Evolutionary conservation across 2,329 filamentous ascomycete genomes (phyloP), one percentile per base, ranked within the genome.

Genomic region (Diaporthe citrichinensis): DNA sequence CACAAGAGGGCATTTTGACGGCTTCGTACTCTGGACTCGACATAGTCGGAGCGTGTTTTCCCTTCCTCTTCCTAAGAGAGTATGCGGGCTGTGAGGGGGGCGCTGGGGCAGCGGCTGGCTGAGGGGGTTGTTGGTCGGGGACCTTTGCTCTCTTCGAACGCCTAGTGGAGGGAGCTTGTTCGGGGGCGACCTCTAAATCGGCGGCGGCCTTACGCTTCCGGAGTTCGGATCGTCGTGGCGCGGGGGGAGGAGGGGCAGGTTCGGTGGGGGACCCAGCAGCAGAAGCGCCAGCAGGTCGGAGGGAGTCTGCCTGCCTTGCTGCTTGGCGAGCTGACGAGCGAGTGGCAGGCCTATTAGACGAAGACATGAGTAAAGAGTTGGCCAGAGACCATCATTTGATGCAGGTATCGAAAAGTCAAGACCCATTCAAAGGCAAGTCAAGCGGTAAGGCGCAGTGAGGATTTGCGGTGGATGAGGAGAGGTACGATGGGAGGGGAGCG

Each of bases 261-360:
- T 87, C 82, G 78, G 86, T 82, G 79, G 86, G 82, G 79, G 83
- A 81, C 74, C 82, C 78, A 80, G 83, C 79, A 73, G 86, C 83
- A 79, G 83, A 80, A 77, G 84, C 78, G 80, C 85, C 78, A 81
- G 86, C 83, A 82, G 81, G 81, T 78, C 82, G 84, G 62, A 87
- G 83, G 81, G 87, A 86, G 80, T 86, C 87, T 86, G 87, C 86
- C 83, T 88, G 88, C 83, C 85, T 91, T 84, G 94, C 94, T 88
- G 94, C 94, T 91, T 95, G 93, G 89, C 95, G 95, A 88, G 96
- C 94, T 86, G 96, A 94, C 82, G 96, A 97, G 89, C 96, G 95
- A 90, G 96, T 98, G 82, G 97, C 93, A 94, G 73, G 74, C 62
- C 74, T 77, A 68, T 96, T 98, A 91, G 92, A 69, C n/a, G 65